Conservation (phyloP, 768 basidiomycete genomes). For the Lactifluus echinatus region DNA sequence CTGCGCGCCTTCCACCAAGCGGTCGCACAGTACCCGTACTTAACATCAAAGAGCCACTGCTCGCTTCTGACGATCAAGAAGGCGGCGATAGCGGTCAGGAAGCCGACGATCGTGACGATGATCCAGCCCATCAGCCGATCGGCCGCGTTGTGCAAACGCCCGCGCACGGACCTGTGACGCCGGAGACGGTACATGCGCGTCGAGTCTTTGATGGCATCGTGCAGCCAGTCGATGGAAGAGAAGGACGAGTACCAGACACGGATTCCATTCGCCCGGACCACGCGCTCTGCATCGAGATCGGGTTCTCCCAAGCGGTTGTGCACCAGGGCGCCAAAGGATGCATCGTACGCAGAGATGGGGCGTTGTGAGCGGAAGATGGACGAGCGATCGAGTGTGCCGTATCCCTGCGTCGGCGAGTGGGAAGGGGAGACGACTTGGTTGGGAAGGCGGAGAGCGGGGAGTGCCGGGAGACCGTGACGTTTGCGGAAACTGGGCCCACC, state of each 20-base stretch:
- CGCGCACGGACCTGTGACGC: conserved; percentile 58
- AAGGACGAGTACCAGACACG: conserved; percentile 91
- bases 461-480: conserved; percentile 32
- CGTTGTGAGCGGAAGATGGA: conserved; percentile 40
- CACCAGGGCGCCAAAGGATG: conserved; percentile 30
- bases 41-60: conserved; percentile 84
- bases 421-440: conserved; percentile 22
- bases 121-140: conserved; percentile 86
- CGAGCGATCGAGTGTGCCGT: conserved; percentile 26
- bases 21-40: conserved; percentile 76
- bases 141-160: conserved; percentile 49
- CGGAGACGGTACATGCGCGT: conserved; percentile 68
- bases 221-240: conserved; percentile 92
- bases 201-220: conserved; percentile 93
- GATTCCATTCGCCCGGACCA: conserved; percentile 65
- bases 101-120: conserved; percentile 81
- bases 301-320: conserved; percentile 21
- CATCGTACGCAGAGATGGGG: conserved; percentile 70
- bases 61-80: conserved; percentile 82
- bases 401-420: conserved; percentile 30
- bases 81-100: conserved; percentile 77
- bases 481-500: conserved; percentile 25
- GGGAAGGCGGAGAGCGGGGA: conserved; percentile 31
- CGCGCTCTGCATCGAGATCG: conserved; percentile 43
- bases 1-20: conserved; percentile 67